Evolutionary conservation across 2,329 filamentous ascomycete genomes (phyloP), one percentile per base, ranked within the genome.

Genomic region (Leptoxyphium fumago): DNA sequence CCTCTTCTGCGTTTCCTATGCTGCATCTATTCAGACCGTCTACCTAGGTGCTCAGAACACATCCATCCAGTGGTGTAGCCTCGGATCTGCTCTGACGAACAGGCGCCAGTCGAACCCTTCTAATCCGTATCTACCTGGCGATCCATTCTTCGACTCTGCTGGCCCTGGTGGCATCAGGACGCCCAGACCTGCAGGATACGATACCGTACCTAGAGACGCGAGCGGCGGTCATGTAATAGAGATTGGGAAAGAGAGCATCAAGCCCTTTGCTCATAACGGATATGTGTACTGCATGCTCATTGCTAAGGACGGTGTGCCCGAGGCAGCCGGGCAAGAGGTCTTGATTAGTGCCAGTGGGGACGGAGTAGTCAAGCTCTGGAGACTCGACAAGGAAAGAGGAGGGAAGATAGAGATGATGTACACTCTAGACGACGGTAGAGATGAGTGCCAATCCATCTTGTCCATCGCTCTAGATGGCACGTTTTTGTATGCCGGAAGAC

Each of bases 221-320:
- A 65, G 68, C 36, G 77, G 77, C 38, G 78, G 78, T 1, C 73
- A 78, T 29, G 73, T 82, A 1, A 67, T 96, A 5, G 86, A 94
- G 59, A 87, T 95, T 46, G 82, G 85, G 55, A 77, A 79, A 41
- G 76, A 83, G 17, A 81, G 88, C 45, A 84, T 94, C 45, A 76
- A 74, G 45, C 83, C 91, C 55, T 98, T 94, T 64, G 87, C 91
- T 1, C 91, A 98, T 61, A 89, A 81, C 61, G 91, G 93, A 39
- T 96, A 95, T 60, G 80, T 98, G 0, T 95, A 95, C 62, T 93
- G 87, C 62, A 96, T 96, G 89, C 72, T 94, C 5, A 72, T 98
- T 46, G 80, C 85, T 1, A 78, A 76, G 48, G 84, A 84, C 0
- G 72, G 85, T 6, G 73, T 85, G 3, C 69, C 72, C n/a, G 81